Evolutionary conservation across 306 rosid genomes (phyloP), one percentile per base, ranked within the genome.

Genomic region (Cercis canadensis): DNA sequence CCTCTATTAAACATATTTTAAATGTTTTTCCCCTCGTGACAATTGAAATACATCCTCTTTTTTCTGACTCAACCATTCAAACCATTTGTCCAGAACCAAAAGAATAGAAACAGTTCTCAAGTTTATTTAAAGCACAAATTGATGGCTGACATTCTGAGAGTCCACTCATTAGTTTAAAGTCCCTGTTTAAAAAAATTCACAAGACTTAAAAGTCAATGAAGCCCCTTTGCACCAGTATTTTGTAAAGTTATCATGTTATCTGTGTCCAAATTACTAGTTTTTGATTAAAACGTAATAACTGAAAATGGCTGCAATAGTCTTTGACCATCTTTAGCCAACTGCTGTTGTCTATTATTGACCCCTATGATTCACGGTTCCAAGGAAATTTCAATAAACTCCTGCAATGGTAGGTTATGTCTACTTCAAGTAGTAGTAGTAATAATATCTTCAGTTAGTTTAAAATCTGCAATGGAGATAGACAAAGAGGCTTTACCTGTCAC

Each of bases 401-500:
- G 12, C 57, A 14, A 60, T 19, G 69, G 53, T 16, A 46, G 62
- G 18, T 49, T 65, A 57, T 62, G 53, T 50, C 45, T 60, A 50
- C 40, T 36, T 32, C 63, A 49, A 15, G 55, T 31, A 60, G 72
- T 19, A 52, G 72, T 12, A 45, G 47, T 16, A 19, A 62, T 51
- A 53, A 57, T 80, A 40, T 72, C 36, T 34, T 34, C 14, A 21
- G 36, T 43, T 49, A 7, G 17, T 66, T 46, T 0, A 65, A 57
- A 41, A 39, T 10, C 6, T 39, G 2, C 58, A 67, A 61, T 41
- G 44, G 47, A 57, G 16, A 58, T 50, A 65, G 13, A 24, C 32
- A 61, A 39, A 57, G 37, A 58, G 24, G 15, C 47, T 54, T 72
- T 78, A 90, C 96, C 92, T 84, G 50, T 83, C 80, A 65, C 72